Evolutionary conservation across 2,329 filamentous ascomycete genomes (phyloP).

Genomic region (Lecanicillium sp.): DNA sequence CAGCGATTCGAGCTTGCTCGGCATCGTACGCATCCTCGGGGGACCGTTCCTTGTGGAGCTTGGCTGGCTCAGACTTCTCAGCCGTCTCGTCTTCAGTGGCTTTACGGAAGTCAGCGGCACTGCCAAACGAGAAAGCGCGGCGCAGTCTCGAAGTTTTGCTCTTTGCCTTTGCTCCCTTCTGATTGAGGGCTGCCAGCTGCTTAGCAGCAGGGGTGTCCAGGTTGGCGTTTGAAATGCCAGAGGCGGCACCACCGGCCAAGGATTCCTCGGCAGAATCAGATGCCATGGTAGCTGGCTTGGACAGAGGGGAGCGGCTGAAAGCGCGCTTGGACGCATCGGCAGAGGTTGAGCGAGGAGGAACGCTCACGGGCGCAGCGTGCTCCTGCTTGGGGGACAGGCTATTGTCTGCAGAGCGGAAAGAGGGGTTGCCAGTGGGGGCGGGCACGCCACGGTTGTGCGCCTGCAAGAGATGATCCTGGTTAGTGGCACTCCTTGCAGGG

Average conservation of each 20-base stretch:
- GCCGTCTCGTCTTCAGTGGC: constrained; percentile 57
- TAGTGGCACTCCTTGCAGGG: constrained; percentile 34
- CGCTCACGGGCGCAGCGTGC: constrained; percentile 45
- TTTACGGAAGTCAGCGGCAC: constrained; percentile 80
- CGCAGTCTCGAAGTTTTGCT: constrained; percentile 82
- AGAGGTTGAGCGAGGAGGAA: constrained; percentile 55
- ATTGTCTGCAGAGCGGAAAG: constrained; percentile 40
- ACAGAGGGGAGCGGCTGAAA: constrained; percentile 64
- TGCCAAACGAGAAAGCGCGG: constrained; percentile 93
- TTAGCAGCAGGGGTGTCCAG: constrained; percentile 66
- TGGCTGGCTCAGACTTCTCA: constrained; percentile 33
- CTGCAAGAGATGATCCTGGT: constrained; percentile 41
- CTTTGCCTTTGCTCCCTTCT: constrained; percentile 69
- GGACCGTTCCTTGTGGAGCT: constrained; percentile 58
- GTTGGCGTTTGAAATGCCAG: constrained; percentile 26
- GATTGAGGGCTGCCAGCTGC: constrained; percentile 79
- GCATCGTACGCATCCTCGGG: constrained; percentile 64
- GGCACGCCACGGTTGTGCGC: constrained; percentile 52
- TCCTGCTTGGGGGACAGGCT: constrained; percentile 42
- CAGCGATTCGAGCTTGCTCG: constrained; percentile 85
- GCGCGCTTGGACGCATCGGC: constrained; percentile 59
- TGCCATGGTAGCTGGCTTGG: constrained; percentile 60
- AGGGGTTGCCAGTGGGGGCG: constrained; percentile 45
- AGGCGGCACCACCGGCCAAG: constrained; percentile 21
- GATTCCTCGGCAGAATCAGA: constrained; percentile 40